These are phyloP conservation scores for Aspergillus jensenii DNA, from an alignment of 2,329 filamentous ascomycete species.

Conservation along the genomic window DNA sequence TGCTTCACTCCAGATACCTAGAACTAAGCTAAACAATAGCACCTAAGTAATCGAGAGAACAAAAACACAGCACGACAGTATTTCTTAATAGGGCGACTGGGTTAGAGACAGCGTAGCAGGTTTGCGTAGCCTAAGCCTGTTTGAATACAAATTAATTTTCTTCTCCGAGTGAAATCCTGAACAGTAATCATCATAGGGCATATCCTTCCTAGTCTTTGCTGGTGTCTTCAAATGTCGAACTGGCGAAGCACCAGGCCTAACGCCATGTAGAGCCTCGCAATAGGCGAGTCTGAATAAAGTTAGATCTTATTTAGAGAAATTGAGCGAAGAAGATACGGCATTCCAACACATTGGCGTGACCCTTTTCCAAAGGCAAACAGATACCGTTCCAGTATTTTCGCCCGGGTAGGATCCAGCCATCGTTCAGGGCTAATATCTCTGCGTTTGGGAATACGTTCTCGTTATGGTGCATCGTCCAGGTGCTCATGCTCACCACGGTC, in stretches of 20 bases:
- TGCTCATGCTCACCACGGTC: slow-evolving; percentile 34
- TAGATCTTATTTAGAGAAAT: neutral
- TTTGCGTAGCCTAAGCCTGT: neutral
- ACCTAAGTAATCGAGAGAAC: neutral
- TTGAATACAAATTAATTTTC: slow-evolving; percentile 24
- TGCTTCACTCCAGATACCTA: neutral
- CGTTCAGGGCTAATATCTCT: slow-evolving; percentile 34
- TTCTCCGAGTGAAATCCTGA: slow-evolving; percentile 21
- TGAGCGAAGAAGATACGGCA: slow-evolving; percentile 24
- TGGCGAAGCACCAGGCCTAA: slow-evolving; percentile 31
- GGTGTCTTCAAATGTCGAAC: slow-evolving; percentile 24
- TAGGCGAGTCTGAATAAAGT: slow-evolving; percentile 29
- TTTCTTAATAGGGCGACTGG: too few relatives aligned
- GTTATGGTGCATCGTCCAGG: slow-evolving; percentile 35
- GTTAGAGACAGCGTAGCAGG: neutral
- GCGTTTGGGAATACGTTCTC: slow-evolving; percentile 33
- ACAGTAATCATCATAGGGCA: slow-evolving; percentile 33
- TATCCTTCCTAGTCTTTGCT: slow-evolving; percentile 20
- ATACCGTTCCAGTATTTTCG: slow-evolving; percentile 26
- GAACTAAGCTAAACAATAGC: neutral
- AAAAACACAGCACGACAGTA: neutral
- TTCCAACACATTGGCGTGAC: slow-evolving; percentile 34
- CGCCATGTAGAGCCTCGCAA: slow-evolving; percentile 34
- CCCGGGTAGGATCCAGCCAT: slow-evolving; percentile 28
- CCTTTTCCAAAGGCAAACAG: slow-evolving; percentile 41